Percentiles rank a stretch among this genome's conserved stretches.
phyloP scores from a whole-genome alignment of 805 yeast species.

The Cyberlindnera xishuangbannaensis region DNA sequence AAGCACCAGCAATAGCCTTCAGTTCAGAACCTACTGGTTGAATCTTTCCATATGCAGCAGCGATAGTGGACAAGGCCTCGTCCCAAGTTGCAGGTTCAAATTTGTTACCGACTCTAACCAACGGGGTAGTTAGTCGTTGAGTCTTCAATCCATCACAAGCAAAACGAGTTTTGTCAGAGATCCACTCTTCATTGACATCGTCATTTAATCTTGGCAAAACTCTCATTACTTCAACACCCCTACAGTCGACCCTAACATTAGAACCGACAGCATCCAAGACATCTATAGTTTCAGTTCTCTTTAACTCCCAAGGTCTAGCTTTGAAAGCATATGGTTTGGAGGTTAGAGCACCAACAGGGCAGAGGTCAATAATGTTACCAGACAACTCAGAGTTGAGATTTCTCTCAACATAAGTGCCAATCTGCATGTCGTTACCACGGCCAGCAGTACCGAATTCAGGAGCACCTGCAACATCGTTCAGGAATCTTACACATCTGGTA shows the following conservation, averaged over 20 bases:
- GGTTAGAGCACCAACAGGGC: slow-evolving; percentile 91
- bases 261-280: slow-evolving; percentile 82
- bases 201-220: slow-evolving; percentile 82
- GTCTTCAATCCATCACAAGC: slow-evolving; percentile 83
- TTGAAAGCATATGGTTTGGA: slow-evolving; percentile 88
- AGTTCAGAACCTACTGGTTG: slow-evolving; percentile 63
- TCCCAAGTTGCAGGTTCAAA: slow-evolving; percentile 83
- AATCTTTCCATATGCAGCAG: slow-evolving; percentile 50
- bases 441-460: slow-evolving; percentile 87
- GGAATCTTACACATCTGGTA: slow-evolving; percentile 83
- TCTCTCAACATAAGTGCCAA: slow-evolving; percentile 83
- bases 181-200: slow-evolving; percentile 88
- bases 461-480: slow-evolving; percentile 90
- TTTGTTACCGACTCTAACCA: slow-evolving; percentile 61
- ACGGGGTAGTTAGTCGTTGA: slow-evolving; percentile 78
- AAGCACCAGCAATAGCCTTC: slow-evolving; percentile 78
- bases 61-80: slow-evolving; percentile 68
- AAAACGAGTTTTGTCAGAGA: slow-evolving; percentile 79
- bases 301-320: slow-evolving; percentile 91
- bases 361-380: slow-evolving; percentile 80
- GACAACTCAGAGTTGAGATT: slow-evolving; percentile 80
- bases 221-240: slow-evolving; percentile 85
- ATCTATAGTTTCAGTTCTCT: slow-evolving; percentile 81
- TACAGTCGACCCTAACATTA: slow-evolving; percentile 75
- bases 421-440: slow-evolving; percentile 89